phyloP scores from a whole-genome alignment of 2,329 filamentous ascomycete genomes.

The Phialophora tarda region DNA sequence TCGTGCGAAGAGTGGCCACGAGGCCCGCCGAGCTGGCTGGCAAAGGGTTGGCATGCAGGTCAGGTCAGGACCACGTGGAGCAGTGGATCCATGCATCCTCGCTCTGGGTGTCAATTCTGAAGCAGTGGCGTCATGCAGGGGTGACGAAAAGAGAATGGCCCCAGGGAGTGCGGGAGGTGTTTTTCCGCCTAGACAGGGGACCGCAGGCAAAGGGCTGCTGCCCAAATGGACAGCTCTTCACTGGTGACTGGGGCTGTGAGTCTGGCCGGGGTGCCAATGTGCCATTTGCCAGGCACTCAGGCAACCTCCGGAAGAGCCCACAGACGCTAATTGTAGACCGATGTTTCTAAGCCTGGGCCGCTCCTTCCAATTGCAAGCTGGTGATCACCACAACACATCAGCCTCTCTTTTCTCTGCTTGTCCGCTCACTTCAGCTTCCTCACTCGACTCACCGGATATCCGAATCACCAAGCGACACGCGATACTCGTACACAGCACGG shows the following conservation, averaged over 20 bases:
- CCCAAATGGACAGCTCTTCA: background rate
- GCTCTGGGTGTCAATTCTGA: slow-evolving; percentile 9
- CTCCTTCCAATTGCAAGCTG: background rate
- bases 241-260: background rate
- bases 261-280: background rate
- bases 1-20: slow-evolving; percentile 5
- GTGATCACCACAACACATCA: background rate
- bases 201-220: background rate
- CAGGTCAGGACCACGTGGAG: slow-evolving; percentile 15
- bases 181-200: background rate
- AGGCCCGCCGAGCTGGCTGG: background rate
- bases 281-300: slow-evolving; percentile 1
- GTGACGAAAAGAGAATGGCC: background rate
- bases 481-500: background rate
- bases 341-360: background rate
- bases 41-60: slow-evolving; percentile 14
- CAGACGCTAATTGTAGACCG: background rate
- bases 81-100: background rate
- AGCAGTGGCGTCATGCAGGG: slow-evolving; percentile 15
- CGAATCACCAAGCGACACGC: background rate
- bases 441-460: background rate
- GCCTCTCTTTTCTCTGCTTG: background rate
- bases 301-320: slow-evolving; percentile 2
- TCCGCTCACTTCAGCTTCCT: background rate
- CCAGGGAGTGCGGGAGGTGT: background rate